Base-by-base conservation (phyloP, 179 eudicot species). In the Kewa caespitosa region DNA sequence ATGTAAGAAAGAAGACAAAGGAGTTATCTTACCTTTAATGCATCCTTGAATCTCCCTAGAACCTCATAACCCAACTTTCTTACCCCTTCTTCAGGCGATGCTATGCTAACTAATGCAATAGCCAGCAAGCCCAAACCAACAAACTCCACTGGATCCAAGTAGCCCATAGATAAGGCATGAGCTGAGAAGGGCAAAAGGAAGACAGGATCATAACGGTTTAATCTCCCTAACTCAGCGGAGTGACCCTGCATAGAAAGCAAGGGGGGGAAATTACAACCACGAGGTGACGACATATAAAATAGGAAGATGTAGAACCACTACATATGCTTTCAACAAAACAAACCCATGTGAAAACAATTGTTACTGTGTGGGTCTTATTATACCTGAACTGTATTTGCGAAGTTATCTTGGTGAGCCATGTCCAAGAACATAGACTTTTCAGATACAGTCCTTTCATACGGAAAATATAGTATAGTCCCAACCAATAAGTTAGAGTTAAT, bases 41-140 rank as follows among this genome's bases (percentile, higher is more conserved):
- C 87, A 78, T 76, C 82, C 83, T 83, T 95, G 85, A 95, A 90
- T 82, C 86, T 87, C 79, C 84, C 89, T 78, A 95, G 86, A 79
- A 84, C 91, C 86, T 90, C 93, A 66, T 93, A 93, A 34, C 92
- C 99, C 81, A 95, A 80, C 84, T 90, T 95, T 70, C 98, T 87
- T 82, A 93, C 78, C 77, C 80, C 92, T 52, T 71, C 85, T 42
- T 85, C 87, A 42, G 95, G 87, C 70, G 99, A 95, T 69, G 98
- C 95, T 80, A 95, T 74, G 84, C 98, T 91, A 79, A 90, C 87
- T 38, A 95, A 80, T 62, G 96, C 88, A 84, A 93, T 77, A 69
- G 97, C 97, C 78, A 93, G 98, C 86, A 95, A 85, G 70, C 99
- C 98, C 62, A 88, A 81, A 86, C 92, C 90, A 80, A 93, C 92